Evolutionary conservation across 306 rosid genomes (phyloP), one percentile per base, ranked within the genome.

Genomic region (Neltuma alba): DNA sequence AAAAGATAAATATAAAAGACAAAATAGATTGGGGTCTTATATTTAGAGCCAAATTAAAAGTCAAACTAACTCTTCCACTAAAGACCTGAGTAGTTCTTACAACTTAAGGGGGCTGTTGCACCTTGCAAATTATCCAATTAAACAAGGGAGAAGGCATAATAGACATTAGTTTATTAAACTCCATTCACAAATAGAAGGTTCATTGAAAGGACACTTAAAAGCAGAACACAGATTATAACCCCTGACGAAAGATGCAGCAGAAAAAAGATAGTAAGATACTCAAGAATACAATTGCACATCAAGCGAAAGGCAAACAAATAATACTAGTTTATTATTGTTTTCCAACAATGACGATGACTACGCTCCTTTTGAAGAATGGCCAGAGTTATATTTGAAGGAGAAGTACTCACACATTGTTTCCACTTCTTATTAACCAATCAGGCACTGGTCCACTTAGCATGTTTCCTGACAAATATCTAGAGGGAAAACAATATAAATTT

Each of bases 391-490:
- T 58, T 58, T 6, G 68, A 62, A 30, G 38, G 79, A 28, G 20
- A 79, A 57, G 41, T 4, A 44, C 89, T 83, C 77, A 88, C 89
- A 72, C 58, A n/a, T 30, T 18, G 7, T 13, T 1, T 48, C 38
- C 84, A n/a, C 58, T n/a, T 21, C 31, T 68, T 34, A 28, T 30
- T 34, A 79, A n/a, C 88, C 86, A 86, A 16, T 34, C 31, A 25
- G 86, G 90, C 67, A 77, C 75, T 0, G 50, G 2, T 74, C 92
- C 92, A 30, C 83, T 82, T 2, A 86, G 77, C 84, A 82, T 2
- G 82, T 89, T 86, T 80, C 90, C 87, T 28, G 88, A 84, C 40
- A 89, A 80, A 83, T 84, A 80, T 72, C 92, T 89, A 16, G 23
- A 48, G 4, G 55, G 55, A 5, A 48, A 48, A 48, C 55, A 48